Base-by-base conservation (phyloP, 805 yeast genomes). In the Suhomyces prunicola region DNA sequence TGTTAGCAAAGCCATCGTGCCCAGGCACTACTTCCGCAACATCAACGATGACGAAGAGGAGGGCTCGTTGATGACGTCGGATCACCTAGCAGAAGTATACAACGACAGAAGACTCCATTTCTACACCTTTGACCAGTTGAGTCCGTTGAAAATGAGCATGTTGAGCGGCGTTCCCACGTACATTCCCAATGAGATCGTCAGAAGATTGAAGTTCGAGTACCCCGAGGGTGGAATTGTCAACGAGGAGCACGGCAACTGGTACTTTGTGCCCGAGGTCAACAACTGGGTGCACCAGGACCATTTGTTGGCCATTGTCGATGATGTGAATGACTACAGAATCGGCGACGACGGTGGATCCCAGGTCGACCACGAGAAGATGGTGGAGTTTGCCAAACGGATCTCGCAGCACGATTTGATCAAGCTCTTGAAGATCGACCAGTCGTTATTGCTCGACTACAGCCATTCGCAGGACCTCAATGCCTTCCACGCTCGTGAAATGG, bases 321-420 rank as follows among this genome's bases (percentile, higher is more conserved):
- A 47, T 26, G 50, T 42, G 7, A 48, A 49, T 36, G 57, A 54
- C 24, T 29, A 33, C 23, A 13, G 17, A 22, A 31, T 7, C 1
- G 8, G 9, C 17, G 22, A 23, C 6, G n/a, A 40, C 2, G 42
- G 13, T 35, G 42, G 51, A 7, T 47, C 50, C 12, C 53, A 52
- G 26, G 33, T 46, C 13, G 55, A 57, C 15, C 57, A 53, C 24
- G 52, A 52, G 6, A 53, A 50, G 36, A 33, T 64, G 39, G 50
- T 59, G 26, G 46, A 26, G 10, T 50, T 59, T 41, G 60, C 63
- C 13, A 44, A 58, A 24, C 60, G 59, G 22, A 64, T 70, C 63
- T 48, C 57, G 6, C 73, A 71, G 42, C 63, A 55, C 36, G 61
- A 69, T 44, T 47, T 60, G 1, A 49, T 61, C 10, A 40, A 50